Evolutionary conservation across 495 filamentous ascomycete species (phyloP), one percentile per base, ranked within the genome.

Genomic region (Evansstolkia leycettana): DNA sequence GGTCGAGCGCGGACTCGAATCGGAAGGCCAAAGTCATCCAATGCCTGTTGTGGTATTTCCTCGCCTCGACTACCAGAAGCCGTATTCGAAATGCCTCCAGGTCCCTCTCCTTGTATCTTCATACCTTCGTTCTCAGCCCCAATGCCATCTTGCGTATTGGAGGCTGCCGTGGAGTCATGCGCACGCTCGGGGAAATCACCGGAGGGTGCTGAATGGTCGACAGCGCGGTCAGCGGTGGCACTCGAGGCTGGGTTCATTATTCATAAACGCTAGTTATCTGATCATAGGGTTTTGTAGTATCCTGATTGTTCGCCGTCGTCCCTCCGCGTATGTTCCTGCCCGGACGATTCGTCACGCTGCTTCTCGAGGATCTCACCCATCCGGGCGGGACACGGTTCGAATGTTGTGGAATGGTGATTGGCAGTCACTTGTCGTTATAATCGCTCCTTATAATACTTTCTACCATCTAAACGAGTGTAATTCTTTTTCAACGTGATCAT

Each of bases 1-100:
- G 50, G 40, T 27, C 28, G 46, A 13, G 49, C 28, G 12, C 51
- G 55, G 15, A 36, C 19, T 47, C 56, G 62, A 47, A 68, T 57
- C 6, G 62, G 64, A 13, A 68, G 49, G 2, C 64, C 64, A 41
- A 68, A 68, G 30, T 68, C 64, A 33, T 68, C 64, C n/a, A 63
- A 17, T 11, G 45, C 38, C 25, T 29, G 33, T 23, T 47, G 43
- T 16, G 10, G 37, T 24, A 20, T 38, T 20, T 23, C 31, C 8
- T 36, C 15, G 13, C 3, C 32, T 18, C 8, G 5, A 4, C 2
- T 18, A 24, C 13, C 9, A 18, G 6, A 8, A n/a, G 38, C 36
- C 13, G 36, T 15, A 12, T 17, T 36, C 16, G 38, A 16, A 9
- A 34, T 41, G 28, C 27, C 40, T 33, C 28, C 40, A 33, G 38